phyloP scores from a whole-genome alignment of 495 filamentous ascomycete genomes.

The Tuber umbilicatum region DNA sequence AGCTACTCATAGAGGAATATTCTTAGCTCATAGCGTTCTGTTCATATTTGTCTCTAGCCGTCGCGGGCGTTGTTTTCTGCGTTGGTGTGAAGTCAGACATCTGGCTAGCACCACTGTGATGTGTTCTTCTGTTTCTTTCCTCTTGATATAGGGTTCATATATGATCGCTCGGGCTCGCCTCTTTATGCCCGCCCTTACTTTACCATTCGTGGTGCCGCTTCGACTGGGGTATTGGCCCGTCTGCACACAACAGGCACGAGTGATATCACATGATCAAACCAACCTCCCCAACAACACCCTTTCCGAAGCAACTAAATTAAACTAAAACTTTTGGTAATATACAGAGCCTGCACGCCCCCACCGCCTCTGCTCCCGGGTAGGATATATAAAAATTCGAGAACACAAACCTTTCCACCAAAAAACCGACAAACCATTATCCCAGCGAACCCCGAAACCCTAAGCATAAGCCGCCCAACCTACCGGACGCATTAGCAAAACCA shows the following conservation, averaged over 20 bases:
- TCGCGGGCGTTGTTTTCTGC: not conserved
- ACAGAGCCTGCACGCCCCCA: not conserved
- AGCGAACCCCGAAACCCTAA: constrained; percentile 28
- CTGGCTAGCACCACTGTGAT: not conserved
- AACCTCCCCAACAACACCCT: not conserved
- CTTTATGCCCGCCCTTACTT: not conserved
- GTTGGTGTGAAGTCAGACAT: not conserved
- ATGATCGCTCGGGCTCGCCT: not conserved
- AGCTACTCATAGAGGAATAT: not conserved
- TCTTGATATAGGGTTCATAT: not conserved
- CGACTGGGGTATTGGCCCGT: not conserved
- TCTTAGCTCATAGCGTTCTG: not conserved
- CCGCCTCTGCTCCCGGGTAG: not conserved
- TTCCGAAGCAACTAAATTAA: not conserved
- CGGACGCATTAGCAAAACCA: constrained; percentile 22
- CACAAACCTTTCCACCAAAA: not conserved
- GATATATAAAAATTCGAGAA: not conserved
- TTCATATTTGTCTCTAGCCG: not conserved
- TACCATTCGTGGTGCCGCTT: not conserved
- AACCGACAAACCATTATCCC: not conserved
- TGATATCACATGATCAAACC: not conserved
- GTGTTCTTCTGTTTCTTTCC: not conserved
- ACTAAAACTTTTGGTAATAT: not conserved
- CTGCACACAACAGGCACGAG: not conserved
- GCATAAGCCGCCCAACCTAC: constrained; percentile 64